Evolutionary conservation across 1,284 basidiomycete genomes (phyloP), one percentile per base, ranked within the genome.

Genomic region (Ceratobasidium theobromae): DNA sequence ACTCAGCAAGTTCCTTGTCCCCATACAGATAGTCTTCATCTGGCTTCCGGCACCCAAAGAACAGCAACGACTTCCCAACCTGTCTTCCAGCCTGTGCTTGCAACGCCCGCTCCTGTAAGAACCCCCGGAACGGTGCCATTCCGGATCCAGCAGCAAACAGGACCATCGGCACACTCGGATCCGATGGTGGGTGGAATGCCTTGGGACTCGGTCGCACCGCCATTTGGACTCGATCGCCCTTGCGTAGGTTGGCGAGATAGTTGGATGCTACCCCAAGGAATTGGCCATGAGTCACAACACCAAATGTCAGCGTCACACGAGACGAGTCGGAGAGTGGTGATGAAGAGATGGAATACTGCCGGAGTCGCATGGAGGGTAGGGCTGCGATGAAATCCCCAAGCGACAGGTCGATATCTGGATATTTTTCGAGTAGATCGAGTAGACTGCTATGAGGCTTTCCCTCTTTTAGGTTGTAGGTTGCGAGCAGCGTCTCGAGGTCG

Each of bases 321-420:
- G 74, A 69, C 3, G 81, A 75, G 69, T 81, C 76, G 75, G 77
- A 78, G 16, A 83, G 75, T 1, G 82, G 81, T 0, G 81, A 82
- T 1, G 81, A 83, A 2, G 82, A 82, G 70, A 83, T 83, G 1
- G 80, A 82, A 72, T 84, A 84, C 72, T 82, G 79, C 25, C 82
- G 74, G 53, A 81, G 75, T 40, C 80, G 80, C 79, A 82, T 82
- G 1, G 80, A 73, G 3, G 80, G 81, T n/a, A 82, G 76, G 72
- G 81, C 75, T 30, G 74, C 73, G 38, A 83, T 72, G 74, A 79
- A 82, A 3, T 73, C 72, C 8, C 73, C 73, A 54, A 82, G 75
- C 3, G 79, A 70, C 18, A 82, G 72, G 30, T 77, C 69, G 68
- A 82, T 76, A 49, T 77, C 75, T 2, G 75, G 69, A 69, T 79